Evolutionary conservation across 768 basidiomycete genomes (phyloP).

Genomic region (Lactarius evosmus): DNA sequence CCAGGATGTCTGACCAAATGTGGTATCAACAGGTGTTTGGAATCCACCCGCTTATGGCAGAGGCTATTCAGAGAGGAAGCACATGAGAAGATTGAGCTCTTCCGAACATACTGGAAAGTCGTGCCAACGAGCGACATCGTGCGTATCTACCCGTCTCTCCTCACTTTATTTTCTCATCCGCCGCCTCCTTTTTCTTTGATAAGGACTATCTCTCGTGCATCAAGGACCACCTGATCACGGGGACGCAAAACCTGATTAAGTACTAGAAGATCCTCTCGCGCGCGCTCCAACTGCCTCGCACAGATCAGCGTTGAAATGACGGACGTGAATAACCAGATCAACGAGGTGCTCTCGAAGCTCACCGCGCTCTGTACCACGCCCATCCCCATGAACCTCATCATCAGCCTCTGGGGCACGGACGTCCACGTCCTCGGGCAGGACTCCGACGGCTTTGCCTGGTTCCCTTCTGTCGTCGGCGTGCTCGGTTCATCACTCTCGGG

Average conservation of each 20-base stretch:
- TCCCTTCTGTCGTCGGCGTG: constrained; percentile 76
- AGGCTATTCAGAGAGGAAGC: constrained; percentile 99
- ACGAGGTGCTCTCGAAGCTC: constrained; percentile 91
- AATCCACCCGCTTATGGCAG: constrained; percentile 98
- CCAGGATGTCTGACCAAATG: not conserved
- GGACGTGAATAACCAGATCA: no score
- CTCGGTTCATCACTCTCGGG: constrained; percentile 82
- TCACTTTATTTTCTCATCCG: no score
- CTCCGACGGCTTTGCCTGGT: constrained; percentile 70
- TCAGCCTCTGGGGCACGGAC: constrained; percentile 98
- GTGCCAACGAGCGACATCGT: no score
- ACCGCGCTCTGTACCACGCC: constrained; percentile 97
- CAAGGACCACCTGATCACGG: constrained; percentile 97
- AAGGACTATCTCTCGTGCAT: constrained; percentile 97
- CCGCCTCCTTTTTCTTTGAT: not conserved
- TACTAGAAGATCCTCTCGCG: constrained; percentile 99
- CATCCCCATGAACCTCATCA: constrained; percentile 95
- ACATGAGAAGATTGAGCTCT: constrained; percentile 98
- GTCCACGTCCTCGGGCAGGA: constrained; percentile 92
- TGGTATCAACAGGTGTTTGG: constrained; percentile 71
- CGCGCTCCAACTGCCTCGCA: constrained; percentile 98
- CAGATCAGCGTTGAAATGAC: constrained; percentile 99
- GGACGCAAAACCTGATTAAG: constrained; percentile 99
- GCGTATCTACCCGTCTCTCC: no score
- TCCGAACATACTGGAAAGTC: constrained; percentile 95